Evolutionary conservation across 2,329 filamentous ascomycete species (phyloP), one percentile per base, ranked within the genome.

Genomic region (Pyricularia pennisetigena): DNA sequence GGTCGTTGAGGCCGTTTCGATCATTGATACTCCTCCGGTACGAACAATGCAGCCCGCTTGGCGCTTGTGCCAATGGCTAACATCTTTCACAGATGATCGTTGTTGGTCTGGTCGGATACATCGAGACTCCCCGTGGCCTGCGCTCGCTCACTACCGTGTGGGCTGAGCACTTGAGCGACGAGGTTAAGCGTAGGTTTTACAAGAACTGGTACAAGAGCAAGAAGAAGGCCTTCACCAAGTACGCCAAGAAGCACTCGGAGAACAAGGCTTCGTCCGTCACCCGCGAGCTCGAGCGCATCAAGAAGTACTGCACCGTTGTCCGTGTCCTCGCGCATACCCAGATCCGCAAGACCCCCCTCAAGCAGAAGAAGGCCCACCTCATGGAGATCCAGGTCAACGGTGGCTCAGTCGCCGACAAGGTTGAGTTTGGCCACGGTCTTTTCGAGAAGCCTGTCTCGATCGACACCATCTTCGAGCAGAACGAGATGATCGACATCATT

Each of bases 141-240:
- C 94, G 95, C 83, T 99, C 95, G 75, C 93, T 99, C 83, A 97
- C 94, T 82, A 98, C 95, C 80, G 93, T 99, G 82, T 99, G 95
- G 95, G 95, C 95, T 80, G 95, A 98, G 90, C 95, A 99, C 83
- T 84, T 99, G 83, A 92, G 91, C 85, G 95, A 99, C 83, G 95
- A 98, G 86, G 81, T 99, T 83, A 97, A 97, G 91, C 92, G 95
- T 79, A 92, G 95, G 81, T 99, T 99, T 93, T 99, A 99, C 92
- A 98, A 98, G 93, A 99, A 99, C 91, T 99, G 95, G 95, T 99
- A 99, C 92, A 97, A 97, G 91, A 93, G 90, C 89, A 99, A 99
- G 94, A 98, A 97, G 93, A 99, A 99, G 94, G 95, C 95, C 72
- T 99, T 99, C 88, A 99, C 95, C 88, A 97, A 97, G 88, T 99